Evolutionary conservation across 441 rosid genomes (phyloP).

Genomic region (Isatis lusitanica): DNA sequence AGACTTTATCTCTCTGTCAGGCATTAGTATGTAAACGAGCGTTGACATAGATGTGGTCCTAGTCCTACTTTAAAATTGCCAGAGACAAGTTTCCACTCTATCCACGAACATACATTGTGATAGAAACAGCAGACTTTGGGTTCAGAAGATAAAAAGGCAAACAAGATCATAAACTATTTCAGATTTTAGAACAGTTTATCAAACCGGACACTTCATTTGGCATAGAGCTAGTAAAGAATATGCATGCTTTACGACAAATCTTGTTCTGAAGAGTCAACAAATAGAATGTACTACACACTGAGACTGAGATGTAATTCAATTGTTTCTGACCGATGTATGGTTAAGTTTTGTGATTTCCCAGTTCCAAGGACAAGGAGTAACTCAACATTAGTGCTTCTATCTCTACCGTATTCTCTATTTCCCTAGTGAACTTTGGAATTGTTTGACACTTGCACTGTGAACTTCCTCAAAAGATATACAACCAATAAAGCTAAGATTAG

Average conservation of each 20-base stretch:
- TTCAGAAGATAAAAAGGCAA: not conserved
- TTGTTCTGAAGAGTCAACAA: not conserved
- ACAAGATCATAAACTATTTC: constrained; percentile 8
- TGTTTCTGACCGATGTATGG: not conserved
- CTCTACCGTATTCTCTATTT: constrained; percentile 4
- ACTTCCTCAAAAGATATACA: not conserved
- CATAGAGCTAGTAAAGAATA: not conserved
- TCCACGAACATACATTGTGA: not conserved
- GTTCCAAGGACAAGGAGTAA: not conserved
- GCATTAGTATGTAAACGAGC: not conserved
- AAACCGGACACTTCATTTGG: not conserved
- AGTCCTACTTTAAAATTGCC: not conserved
- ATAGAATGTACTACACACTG: no score
- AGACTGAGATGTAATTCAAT: not conserved
- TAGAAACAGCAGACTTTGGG: not conserved
- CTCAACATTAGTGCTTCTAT: not conserved
- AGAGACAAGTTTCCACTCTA: constrained; percentile 13
- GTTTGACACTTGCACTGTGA: not conserved
- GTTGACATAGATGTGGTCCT: constrained; percentile 13
- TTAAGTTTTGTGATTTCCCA: not conserved
- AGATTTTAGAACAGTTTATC: not conserved
- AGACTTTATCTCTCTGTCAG: not conserved
- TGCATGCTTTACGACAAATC: not conserved
- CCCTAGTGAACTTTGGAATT: not conserved
- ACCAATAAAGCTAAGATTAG: not conserved